A percentile compares a stretch with the other conserved stretches of the same genome.
phyloP scores from a whole-genome alignment of 2,329 filamentous ascomycete genomes.

The Amesomyces nigricolor region DNA sequence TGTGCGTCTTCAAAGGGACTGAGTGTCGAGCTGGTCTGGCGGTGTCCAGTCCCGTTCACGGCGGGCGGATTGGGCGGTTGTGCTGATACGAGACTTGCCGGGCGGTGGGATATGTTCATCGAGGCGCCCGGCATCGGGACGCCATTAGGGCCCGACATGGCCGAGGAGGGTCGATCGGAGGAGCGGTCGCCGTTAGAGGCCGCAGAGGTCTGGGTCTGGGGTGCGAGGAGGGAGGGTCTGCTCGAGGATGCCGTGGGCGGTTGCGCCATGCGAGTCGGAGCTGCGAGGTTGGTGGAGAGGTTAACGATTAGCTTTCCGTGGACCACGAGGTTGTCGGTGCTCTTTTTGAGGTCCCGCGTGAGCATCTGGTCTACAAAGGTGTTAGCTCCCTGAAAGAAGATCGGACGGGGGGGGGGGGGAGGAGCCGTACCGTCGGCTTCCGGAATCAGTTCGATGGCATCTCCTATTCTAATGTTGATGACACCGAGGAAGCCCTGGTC shows the following conservation, averaged over 20 bases:
- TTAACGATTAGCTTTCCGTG: conserved; percentile 97
- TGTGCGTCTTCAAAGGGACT: conserved; percentile 97
- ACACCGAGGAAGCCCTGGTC: conserved; percentile 97
- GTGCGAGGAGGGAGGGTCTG: conserved; percentile 40
- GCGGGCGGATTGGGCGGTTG: conserved; percentile 27
- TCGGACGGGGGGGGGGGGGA: neutral
- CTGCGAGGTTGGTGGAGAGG: conserved; percentile 79
- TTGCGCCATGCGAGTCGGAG: conserved; percentile 53
- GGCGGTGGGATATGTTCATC: conserved; percentile 40
- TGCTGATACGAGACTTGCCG: conserved; percentile 42
- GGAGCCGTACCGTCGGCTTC: conserved; percentile 75
- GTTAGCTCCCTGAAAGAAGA: conserved; percentile 23
- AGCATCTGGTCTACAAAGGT: conserved; percentile 86
- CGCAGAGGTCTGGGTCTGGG: conserved; percentile 37
- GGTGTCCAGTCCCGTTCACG: conserved; percentile 36
- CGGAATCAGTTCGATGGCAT: conserved; percentile 83
- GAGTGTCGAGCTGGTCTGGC: conserved; percentile 50
- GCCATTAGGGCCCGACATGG: conserved; percentile 48
- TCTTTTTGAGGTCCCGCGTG: conserved; percentile 93
- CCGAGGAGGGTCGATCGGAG: conserved; percentile 49
- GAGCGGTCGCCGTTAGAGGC: conserved; percentile 39
- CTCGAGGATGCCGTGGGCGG: conserved; percentile 37
- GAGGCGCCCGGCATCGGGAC: conserved; percentile 36
- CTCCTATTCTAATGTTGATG: conserved; percentile 93
- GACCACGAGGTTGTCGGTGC: conserved; percentile 94